These are phyloP conservation scores for Pittosporum tobira DNA, from an alignment of 129 eudicot species.

Conservation along the genomic window DNA sequence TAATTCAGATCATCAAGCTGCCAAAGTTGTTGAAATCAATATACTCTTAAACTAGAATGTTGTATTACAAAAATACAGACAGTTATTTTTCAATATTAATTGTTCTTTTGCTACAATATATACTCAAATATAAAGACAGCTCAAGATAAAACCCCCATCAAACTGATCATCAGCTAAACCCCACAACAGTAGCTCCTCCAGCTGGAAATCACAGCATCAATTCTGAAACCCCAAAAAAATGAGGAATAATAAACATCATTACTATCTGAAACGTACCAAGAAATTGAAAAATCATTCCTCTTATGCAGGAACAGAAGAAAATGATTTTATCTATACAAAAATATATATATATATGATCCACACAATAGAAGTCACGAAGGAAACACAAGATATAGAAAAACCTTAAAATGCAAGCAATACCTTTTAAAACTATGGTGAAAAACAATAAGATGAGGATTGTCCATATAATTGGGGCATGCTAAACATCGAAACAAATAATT, in stretches of 20 bases:
- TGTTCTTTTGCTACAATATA: conserved; percentile 1
- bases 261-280: background rate
- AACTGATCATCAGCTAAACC: background rate
- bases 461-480: no score
- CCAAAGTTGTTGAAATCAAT: conserved; percentile 9
- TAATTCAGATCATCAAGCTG: conserved; percentile 11
- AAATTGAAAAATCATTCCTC: background rate
- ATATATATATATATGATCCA: no score
- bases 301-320: no score
- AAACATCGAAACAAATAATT: no score
- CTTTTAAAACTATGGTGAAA: no score
- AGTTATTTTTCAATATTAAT: background rate
- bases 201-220: background rate
- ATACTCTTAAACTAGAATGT: conserved; percentile 7
- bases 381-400: no score
- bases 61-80: conserved; percentile 15
- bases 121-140: conserved; percentile 4
- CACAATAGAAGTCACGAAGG: no score
- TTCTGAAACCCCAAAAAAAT: conserved; percentile 6
- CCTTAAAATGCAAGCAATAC: no score
- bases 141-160: conserved; percentile 7
- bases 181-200: background rate
- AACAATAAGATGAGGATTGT: no score
- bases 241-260: background rate
- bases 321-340: no score